Evolutionary conservation across 1,139 yeast genomes (phyloP).

Genomic region (Hansenula sp.): DNA sequence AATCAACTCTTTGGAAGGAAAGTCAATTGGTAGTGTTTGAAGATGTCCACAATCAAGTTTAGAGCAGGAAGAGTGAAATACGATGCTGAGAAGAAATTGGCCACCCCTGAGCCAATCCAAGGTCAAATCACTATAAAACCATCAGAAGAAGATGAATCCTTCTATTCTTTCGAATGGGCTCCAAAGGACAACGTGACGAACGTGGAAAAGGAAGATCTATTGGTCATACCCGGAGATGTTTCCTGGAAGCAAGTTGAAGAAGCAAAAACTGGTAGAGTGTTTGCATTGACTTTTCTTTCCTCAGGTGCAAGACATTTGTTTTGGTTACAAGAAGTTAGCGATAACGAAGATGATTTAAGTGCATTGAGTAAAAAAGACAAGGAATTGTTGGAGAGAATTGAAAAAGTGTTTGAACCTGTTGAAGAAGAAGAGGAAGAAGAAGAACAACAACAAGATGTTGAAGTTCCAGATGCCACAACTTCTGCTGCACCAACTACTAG

Average conservation of each 20-base stretch:
- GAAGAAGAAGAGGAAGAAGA: slow-evolving; percentile 29
- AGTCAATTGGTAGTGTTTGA: background rate
- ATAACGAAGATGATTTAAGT: slow-evolving; percentile 44
- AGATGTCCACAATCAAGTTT: slow-evolving; percentile 39
- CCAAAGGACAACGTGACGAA: slow-evolving; percentile 40
- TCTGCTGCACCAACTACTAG: slow-evolving; percentile 13
- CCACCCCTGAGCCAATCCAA: slow-evolving; percentile 73
- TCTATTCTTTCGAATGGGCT: slow-evolving; percentile 57
- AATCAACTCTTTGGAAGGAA: no score
- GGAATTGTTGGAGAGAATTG: slow-evolving; percentile 46
- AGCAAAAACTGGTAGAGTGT: slow-evolving; percentile 80
- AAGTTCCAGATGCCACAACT: slow-evolving; percentile 12
- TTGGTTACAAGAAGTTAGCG: slow-evolving; percentile 89
- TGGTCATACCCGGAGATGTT: slow-evolving; percentile 91
- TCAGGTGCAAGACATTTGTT: slow-evolving; percentile 82
- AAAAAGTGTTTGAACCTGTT: slow-evolving; percentile 48
- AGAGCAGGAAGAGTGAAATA: slow-evolving; percentile 85
- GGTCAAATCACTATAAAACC: slow-evolving; percentile 69
- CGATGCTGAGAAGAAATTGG: slow-evolving; percentile 63
- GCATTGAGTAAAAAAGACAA: slow-evolving; percentile 63
- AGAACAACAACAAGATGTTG: slow-evolving; percentile 8
- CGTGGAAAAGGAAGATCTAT: slow-evolving; percentile 59
- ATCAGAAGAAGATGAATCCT: slow-evolving; percentile 39
- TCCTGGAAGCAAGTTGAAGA: slow-evolving; percentile 72
- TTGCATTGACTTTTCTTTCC: slow-evolving; percentile 73